Evolutionary conservation across 495 filamentous ascomycete genomes (phyloP), one percentile per base, ranked within the genome.

Genomic region (Immersiella caudata): DNA sequence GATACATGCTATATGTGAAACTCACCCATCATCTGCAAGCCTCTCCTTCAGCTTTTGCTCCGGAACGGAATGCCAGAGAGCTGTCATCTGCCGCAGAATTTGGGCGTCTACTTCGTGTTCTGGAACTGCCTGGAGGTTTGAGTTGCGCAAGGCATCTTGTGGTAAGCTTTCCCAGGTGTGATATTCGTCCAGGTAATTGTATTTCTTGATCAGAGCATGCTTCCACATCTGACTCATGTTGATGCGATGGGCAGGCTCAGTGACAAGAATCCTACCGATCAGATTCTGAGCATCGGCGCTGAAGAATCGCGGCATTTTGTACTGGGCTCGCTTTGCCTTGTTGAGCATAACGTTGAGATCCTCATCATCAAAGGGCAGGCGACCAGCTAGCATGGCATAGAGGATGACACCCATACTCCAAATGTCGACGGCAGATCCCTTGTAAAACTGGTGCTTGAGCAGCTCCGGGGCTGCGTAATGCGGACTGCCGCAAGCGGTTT

Each of bases 381-480:
- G 86, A 0, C 92, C 92, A 22, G 88, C 86, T 24, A 99, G 82
- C 74, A 94, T 85, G 16, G 90, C 93, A 71, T 88, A 98, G 0
- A 99, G 79, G 33, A 98, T 93, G 6, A 97, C 89, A 7, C 95
- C 95, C 75, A 94, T 90, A 76, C 93, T 96, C 95, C 95, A 99
- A 62, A 97, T 89, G 71, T 99, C 95, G 0, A 90, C 91, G 70
- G 86, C 87, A 61, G 90, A 88, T 20, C 94, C 96, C 67, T 91
- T 89, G 73, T 99, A 99, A 25, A 79, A 79, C 25, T 81, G 76
- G 11, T 85, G 86, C 29, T 85, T 81, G 26, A 97, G 88, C 55
- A 99, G 86, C 75, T 99, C 95, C 0, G 95, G 95, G 0, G 95
- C 93, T 2, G 93, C 93, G 71, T 98, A 98, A 77, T 98, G 95